Evolutionary conservation across 441 rosid species (phyloP).

Genomic region (Populus trichocarpa): DNA sequence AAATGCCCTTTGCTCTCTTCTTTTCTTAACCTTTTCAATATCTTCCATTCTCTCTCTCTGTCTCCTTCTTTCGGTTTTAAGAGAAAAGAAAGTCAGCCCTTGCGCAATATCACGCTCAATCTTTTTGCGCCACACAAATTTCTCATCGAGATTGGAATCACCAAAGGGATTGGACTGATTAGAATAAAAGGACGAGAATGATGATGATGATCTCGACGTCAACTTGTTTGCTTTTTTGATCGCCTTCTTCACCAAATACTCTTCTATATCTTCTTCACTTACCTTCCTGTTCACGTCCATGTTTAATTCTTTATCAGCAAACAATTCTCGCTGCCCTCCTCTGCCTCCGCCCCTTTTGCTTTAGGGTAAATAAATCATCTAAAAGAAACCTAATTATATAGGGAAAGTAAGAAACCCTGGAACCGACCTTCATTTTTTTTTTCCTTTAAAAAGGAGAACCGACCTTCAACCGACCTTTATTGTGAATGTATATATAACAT

Average conservation of each 20-base stretch:
- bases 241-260: not conserved
- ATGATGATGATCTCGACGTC: not conserved
- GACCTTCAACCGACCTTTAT: too few species aligned
- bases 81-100: not conserved
- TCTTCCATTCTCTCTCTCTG: not conserved
- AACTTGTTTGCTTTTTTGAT: not conserved
- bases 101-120: not conserved
- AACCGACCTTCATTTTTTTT: too few species aligned
- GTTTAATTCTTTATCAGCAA: not conserved
- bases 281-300: not conserved
- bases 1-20: not conserved
- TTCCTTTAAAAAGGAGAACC: too few species aligned
- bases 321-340: not conserved
- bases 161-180: not conserved
- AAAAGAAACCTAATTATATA: too few species aligned
- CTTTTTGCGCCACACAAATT: not conserved
- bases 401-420: too few species aligned
- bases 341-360: not conserved
- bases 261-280: not conserved
- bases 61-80: not conserved
- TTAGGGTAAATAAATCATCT: not conserved
- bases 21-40: not conserved
- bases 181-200: not conserved
- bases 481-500: too few species aligned
- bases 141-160: not conserved